These are phyloP conservation scores for Populus simonii DNA, from an alignment of 345 rosid genomes.

Conservation along the genomic window DNA sequence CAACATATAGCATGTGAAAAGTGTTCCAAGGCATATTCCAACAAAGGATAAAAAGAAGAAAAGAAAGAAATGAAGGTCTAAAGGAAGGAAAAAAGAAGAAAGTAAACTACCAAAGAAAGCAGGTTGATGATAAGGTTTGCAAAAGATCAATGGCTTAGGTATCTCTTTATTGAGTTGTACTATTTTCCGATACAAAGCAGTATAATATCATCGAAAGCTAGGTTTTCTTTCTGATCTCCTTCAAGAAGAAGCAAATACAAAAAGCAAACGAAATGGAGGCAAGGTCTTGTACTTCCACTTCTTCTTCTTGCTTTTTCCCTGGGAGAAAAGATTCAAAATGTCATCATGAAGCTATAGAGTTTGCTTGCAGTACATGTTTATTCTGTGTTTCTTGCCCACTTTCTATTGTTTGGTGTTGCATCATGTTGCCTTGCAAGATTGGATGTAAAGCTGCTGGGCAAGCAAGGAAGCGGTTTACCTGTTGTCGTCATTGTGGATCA, in stretches of 20 bases:
- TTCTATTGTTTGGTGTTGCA: slow-evolving; percentile 50
- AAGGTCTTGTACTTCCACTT: not conserved
- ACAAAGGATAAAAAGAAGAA: not conserved
- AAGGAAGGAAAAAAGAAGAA: not conserved
- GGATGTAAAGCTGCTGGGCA: slow-evolving; percentile 38
- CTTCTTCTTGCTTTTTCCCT: not conserved
- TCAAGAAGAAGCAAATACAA: not conserved
- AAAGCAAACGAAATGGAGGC: slow-evolving; percentile 3
- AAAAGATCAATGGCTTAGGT: too few relatives aligned
- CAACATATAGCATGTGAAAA: not conserved
- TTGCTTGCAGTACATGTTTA: slow-evolving; percentile 51
- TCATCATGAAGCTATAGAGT: slow-evolving; percentile 34
- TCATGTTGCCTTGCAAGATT: slow-evolving; percentile 57
- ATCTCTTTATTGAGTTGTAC: too few relatives aligned
- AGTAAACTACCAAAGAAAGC: too few relatives aligned
- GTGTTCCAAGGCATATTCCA: not conserved
- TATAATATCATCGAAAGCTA: too few relatives aligned
- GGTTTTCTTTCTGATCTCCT: too few relatives aligned
- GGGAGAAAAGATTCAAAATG: slow-evolving; percentile 12
- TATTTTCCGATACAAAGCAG: too few relatives aligned
- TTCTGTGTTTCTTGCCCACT: slow-evolving; percentile 63
- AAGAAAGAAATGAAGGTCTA: not conserved
- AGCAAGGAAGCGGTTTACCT: slow-evolving; percentile 1
- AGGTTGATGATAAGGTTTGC: not conserved
- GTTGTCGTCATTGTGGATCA: slow-evolving; percentile 33